Evolutionary conservation across 2,329 filamentous ascomycete species (phyloP).

Genomic region (Curvularia lunata): DNA sequence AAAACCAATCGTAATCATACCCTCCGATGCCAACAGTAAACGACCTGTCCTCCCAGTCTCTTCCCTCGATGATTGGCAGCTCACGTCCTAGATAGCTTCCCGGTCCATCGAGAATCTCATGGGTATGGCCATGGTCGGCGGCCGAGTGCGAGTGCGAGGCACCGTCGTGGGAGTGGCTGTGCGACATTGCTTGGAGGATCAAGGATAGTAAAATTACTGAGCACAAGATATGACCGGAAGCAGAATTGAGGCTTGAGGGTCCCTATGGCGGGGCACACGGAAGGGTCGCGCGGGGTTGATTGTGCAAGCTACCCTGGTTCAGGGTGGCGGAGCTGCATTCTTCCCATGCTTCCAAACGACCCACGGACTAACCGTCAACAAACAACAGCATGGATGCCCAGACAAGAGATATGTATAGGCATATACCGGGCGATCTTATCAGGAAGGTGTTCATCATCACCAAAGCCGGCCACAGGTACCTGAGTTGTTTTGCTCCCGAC

Average conservation of each 20-base stretch:
- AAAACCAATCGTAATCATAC: constrained; percentile 62
- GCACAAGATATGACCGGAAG: constrained; percentile 1
- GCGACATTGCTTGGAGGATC: constrained; percentile 30
- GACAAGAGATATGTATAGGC: constrained; percentile 6
- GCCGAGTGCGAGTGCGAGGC: constrained; percentile 55
- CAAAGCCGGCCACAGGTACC: constrained; percentile 17
- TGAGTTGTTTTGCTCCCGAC: not conserved
- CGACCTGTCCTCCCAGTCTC: constrained; percentile 85
- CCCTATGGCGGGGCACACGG: constrained; percentile 30
- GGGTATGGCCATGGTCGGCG: constrained; percentile 87
- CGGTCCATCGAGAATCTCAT: constrained; percentile 93
- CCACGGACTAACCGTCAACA: not conserved
- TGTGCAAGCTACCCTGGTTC: constrained; percentile 10
- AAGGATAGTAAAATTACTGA: not conserved
- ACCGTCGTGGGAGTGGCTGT: constrained; percentile 44
- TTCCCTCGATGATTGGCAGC: constrained; percentile 89
- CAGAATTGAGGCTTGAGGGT: constrained; percentile 15
- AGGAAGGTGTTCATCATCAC: constrained; percentile 19
- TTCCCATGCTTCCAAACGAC: not conserved
- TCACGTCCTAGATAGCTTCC: constrained; percentile 89
- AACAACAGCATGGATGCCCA: not conserved
- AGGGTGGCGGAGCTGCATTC: constrained; percentile 1
- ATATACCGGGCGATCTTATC: constrained; percentile 13
- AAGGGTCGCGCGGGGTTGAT: constrained; percentile 24
- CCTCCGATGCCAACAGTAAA: constrained; percentile 99